These are phyloP conservation scores for Colletotrichum somersetense DNA, from an alignment of 2,329 filamentous ascomycete species.

Conservation along the genomic window DNA sequence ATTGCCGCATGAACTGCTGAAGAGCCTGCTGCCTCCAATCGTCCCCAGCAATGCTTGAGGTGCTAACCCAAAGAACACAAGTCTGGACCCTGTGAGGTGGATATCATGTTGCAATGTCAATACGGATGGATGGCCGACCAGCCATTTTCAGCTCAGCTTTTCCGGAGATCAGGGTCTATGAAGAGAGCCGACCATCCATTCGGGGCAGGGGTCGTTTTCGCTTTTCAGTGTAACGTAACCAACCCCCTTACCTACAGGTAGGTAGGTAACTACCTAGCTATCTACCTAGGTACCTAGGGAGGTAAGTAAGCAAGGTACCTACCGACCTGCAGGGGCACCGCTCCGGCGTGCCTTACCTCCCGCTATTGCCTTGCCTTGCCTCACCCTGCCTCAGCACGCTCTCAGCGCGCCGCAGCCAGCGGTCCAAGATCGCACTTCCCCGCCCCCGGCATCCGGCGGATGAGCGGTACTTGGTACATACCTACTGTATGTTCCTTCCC, in stretches of 20 bases:
- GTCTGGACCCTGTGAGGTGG: slow-evolving; percentile 22
- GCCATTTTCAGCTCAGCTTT: slow-evolving; percentile 13
- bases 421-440: slow-evolving; percentile 40
- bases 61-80: neutral
- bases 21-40: slow-evolving; percentile 16
- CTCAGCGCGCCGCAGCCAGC: slow-evolving; percentile 18
- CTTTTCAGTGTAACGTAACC: slow-evolving; percentile 17
- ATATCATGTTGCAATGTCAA: slow-evolving; percentile 22
- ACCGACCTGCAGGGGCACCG: slow-evolving; percentile 25
- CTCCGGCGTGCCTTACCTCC: slow-evolving; percentile 24
- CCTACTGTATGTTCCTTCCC: slow-evolving; percentile 6
- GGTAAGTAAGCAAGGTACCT: too few relatives aligned
- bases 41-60: neutral
- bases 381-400: neutral
- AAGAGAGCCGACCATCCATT: slow-evolving; percentile 15
- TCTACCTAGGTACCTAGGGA: too few relatives aligned
- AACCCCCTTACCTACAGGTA: neutral
- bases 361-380: slow-evolving; percentile 17
- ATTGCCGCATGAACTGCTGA: slow-evolving; percentile 25
- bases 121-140: neutral
- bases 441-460: slow-evolving; percentile 27
- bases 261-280: too few relatives aligned
- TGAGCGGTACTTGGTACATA: neutral
- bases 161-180: slow-evolving; percentile 30
- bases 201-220: slow-evolving; percentile 20